Base-by-base conservation (phyloP, 2,329 filamentous ascomycete genomes). In the Chalara sp. region DNA sequence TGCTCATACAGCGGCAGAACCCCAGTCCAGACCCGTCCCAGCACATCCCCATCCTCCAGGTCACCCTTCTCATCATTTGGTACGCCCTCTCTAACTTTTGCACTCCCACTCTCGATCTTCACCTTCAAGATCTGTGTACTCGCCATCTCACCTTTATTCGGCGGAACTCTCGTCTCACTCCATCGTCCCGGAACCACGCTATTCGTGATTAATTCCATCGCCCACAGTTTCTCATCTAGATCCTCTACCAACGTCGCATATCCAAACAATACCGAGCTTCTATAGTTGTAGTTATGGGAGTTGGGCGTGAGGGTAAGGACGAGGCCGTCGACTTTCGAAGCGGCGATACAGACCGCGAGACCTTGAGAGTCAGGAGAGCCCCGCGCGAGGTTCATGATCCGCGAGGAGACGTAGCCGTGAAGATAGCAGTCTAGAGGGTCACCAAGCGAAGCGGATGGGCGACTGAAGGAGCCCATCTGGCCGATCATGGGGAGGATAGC, bases 201-300 rank as follows among this genome's bases (percentile, higher is more conserved):
- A 65, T 95, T 78, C 2, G 89, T 95, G 65, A 95, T 85, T 49
- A 87, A 71, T 58, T 83, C 71, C 81, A 95, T 86, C 8, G 88
- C 89, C 69, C 79, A 93, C 4, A 87, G 66, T 63, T 87, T 87
- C 71, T 95, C 89, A 1, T 76, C 78, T 0, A 70, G 64, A 52
- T 84, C 79, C 4, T 80, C 78, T 5, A 95, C 86, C 1, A 84
- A 67, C 6, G 68, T 73, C 1, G 84, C 89, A 63, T 84, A 78
- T 1, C 89, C 90, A 63, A 91, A 89, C 11, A 93, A 75, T 5
- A 89, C 73, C 8, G 86, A 87, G 39, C 83, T 89, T 55, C 88
- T 87, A 72, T 95, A 95, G 72, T 95, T 93, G 73, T 89, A 92
- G 70, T 81, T 88, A 72, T 95, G 88, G 50, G 78, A 80, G 72